Evolutionary conservation across 139 green algal genomes (phyloP).

Genomic region (Ettlia oleoabundans): DNA sequence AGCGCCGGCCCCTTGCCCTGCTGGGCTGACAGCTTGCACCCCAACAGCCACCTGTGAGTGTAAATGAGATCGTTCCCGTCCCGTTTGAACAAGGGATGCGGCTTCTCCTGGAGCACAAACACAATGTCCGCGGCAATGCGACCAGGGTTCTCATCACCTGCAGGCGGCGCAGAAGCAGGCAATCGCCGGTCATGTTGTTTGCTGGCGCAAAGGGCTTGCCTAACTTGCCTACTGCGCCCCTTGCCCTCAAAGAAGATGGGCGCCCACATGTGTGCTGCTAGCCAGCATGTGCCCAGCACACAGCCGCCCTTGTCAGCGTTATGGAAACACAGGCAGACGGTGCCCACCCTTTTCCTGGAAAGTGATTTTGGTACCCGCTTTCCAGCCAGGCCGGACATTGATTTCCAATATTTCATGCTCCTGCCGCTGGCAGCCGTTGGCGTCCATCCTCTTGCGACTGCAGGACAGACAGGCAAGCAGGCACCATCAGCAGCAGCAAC

Average conservation of each 20-base stretch:
- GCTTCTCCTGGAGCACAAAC: constrained; percentile 93
- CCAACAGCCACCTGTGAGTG: constrained; percentile 37
- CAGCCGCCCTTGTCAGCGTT: no score
- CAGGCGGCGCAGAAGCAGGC: neutral
- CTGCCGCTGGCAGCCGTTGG: constrained; percentile 19
- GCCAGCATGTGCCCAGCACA: no score
- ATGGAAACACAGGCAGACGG: neutral
- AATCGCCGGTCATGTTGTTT: neutral
- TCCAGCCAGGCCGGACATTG: constrained; percentile 93
- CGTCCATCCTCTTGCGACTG: constrained; percentile 43
- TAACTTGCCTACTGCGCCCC: no score
- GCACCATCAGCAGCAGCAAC: neutral
- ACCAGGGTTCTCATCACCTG: constrained; percentile 85
- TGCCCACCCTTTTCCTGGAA: constrained; percentile 82
- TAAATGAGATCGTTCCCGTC: constrained; percentile 90
- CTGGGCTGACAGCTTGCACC: neutral
- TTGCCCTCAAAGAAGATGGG: no score
- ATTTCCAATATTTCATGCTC: constrained; percentile 89
- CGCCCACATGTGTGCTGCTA: neutral
- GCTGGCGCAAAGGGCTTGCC: no score
- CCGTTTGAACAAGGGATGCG: constrained; percentile 81
- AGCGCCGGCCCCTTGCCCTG: neutral
- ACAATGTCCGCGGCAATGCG: constrained; percentile 84
- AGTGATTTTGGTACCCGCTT: constrained; percentile 94
- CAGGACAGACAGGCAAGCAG: neutral